These are phyloP conservation scores for Powellomyces hirtus DNA, from an alignment of 192 early-diverging fungal species.

Conservation along the genomic window DNA sequence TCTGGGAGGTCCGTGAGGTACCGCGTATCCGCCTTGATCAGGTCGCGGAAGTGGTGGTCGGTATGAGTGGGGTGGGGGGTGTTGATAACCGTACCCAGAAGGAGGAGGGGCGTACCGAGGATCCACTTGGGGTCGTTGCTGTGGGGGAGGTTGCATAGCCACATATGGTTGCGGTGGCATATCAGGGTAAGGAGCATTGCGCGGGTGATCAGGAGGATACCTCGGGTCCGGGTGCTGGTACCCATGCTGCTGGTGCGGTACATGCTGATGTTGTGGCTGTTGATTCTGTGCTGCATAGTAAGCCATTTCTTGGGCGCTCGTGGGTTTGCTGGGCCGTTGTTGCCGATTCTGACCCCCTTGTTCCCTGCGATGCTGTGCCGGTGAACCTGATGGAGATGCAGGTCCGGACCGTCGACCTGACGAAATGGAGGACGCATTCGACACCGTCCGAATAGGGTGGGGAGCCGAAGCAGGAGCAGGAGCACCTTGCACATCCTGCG, in stretches of 20 bases:
- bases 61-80: not conserved
- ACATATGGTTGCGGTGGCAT: too few species aligned
- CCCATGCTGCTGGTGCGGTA: not conserved
- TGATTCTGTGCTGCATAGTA: not conserved
- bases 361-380: conserved; percentile 8
- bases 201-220: too few species aligned
- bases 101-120: not conserved
- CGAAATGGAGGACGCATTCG: not conserved
- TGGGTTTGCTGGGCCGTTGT: not conserved
- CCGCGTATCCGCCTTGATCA: not conserved
- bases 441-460: not conserved
- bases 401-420: not conserved
- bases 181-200: too few species aligned
- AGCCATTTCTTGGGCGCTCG: not conserved
- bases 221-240: not conserved
- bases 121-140: not conserved
- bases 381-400: conserved; percentile 9
- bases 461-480: too few species aligned
- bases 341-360: not conserved
- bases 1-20: not conserved
- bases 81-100: not conserved
- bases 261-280: not conserved
- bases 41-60: conserved; percentile 19
- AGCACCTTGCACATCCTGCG: too few species aligned
- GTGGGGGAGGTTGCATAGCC: too few species aligned